A percentile compares a stretch with the other conserved stretches of the same genome.
Conservation (phyloP, 768 basidiomycete species). For the Mycena rosella region DNA sequence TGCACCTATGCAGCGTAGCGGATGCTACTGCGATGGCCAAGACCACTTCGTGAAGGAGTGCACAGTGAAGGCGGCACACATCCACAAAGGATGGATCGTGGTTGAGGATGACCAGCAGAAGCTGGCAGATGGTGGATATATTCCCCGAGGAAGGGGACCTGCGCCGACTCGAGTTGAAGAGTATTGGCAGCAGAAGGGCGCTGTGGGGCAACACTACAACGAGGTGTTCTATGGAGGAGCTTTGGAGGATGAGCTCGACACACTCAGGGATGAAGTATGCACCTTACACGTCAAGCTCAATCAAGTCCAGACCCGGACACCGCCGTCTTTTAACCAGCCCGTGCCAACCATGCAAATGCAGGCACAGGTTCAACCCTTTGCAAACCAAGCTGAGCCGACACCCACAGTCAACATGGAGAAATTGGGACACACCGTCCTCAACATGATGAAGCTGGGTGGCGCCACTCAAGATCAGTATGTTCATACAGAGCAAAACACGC, state of each 20-base stretch:
- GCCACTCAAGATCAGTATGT: slow-evolving; percentile 10
- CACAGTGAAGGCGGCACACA: too few species aligned
- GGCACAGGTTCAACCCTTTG: not conserved
- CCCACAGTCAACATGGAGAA: slow-evolving; percentile 6
- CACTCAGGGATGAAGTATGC: slow-evolving; percentile 18
- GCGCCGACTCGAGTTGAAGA: slow-evolving; percentile 16
- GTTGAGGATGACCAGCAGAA: slow-evolving; percentile 14
- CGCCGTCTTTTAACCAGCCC: not conserved
- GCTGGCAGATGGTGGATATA: slow-evolving; percentile 13
- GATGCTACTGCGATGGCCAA: slow-evolving; percentile 27
- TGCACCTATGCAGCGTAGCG: not conserved
- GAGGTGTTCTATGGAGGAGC: slow-evolving; percentile 9
- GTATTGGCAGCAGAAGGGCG: slow-evolving; percentile 25
- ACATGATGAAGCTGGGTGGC: not conserved
- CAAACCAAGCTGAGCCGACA: not conserved
- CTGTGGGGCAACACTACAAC: slow-evolving; percentile 15
- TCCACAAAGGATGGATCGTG: too few species aligned
- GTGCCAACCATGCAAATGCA: not conserved
- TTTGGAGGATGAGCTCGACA: slow-evolving; percentile 20
- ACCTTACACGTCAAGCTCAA: slow-evolving; percentile 22
- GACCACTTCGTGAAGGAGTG: too few species aligned
- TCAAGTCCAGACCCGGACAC: not conserved
- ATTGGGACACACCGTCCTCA: slow-evolving; percentile 19
- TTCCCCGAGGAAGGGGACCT: slow-evolving; percentile 12
- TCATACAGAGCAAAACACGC: slow-evolving; percentile 13